Conservation (phyloP, 78 protist genomes). For the Trichosphaerium sp. region DNA sequence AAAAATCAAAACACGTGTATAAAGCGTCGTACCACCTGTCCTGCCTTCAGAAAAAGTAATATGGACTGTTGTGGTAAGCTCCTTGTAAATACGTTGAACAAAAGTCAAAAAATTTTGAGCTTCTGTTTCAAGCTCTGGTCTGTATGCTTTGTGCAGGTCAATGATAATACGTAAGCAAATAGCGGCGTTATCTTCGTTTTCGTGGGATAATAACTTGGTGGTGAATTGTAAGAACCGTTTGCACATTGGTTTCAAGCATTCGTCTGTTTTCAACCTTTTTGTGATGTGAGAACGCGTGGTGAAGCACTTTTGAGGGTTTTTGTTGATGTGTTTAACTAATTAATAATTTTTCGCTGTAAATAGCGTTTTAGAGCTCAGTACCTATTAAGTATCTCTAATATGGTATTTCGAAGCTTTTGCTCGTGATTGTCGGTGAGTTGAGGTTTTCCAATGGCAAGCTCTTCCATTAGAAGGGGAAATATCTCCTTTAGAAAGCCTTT, state of each 20-base stretch:
- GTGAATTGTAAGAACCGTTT: slow-evolving; percentile 12
- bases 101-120: not conserved
- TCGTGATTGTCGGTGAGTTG: not conserved
- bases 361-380: not conserved
- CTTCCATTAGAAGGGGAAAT: not conserved
- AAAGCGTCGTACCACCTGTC: too few relatives aligned
- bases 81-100: not conserved
- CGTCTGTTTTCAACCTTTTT: too few relatives aligned
- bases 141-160: slow-evolving; percentile 53
- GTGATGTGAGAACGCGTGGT: not conserved
- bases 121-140: not conserved
- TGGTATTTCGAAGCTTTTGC: not conserved
- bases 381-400: not conserved
- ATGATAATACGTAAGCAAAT: slow-evolving; percentile 50
- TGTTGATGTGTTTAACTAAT: not conserved
- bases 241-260: too few relatives aligned
- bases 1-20: too few relatives aligned
- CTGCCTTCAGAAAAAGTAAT: not conserved
- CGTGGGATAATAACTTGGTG: slow-evolving; percentile 43
- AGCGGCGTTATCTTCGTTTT: slow-evolving; percentile 56
- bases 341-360: not conserved
- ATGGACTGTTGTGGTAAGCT: not conserved
- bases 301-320: not conserved
- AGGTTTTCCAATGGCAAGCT: not conserved
- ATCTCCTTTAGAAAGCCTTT: not conserved